A percentile compares a stretch with the other conserved stretches of the same genome.
phyloP scores from a whole-genome alignment of 352 stramenopile species.

The Pythium phragmitis region DNA sequence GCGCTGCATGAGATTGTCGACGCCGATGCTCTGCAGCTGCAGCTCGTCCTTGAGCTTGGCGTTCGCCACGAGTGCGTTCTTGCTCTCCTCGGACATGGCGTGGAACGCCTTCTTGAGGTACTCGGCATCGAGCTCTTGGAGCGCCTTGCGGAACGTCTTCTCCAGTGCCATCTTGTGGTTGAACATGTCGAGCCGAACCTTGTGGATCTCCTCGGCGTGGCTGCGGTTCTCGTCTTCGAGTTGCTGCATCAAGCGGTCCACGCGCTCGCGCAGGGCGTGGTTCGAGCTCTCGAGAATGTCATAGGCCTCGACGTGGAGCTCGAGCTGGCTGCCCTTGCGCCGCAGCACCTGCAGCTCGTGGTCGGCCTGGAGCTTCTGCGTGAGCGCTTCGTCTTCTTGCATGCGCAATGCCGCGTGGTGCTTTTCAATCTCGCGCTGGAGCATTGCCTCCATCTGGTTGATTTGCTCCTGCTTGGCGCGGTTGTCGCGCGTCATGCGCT shows the following conservation, averaged over 20 bases:
- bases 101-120: slow-evolving; percentile 84
- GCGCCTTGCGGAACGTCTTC: slow-evolving; percentile 75
- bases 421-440: slow-evolving; percentile 66
- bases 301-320: slow-evolving; percentile 73
- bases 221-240: slow-evolving; percentile 61
- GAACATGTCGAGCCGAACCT: slow-evolving; percentile 79
- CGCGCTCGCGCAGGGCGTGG: slow-evolving; percentile 44
- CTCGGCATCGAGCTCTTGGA: slow-evolving; percentile 74
- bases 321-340: slow-evolving; percentile 49
- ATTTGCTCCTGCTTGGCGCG: slow-evolving; percentile 73
- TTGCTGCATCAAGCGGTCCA: slow-evolving; percentile 63
- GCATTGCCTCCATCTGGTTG: slow-evolving; percentile 55
- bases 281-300: slow-evolving; percentile 67
- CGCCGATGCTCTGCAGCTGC: slow-evolving; percentile 72
- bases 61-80: slow-evolving; percentile 80
- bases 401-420: slow-evolving; percentile 52
- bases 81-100: slow-evolving; percentile 81
- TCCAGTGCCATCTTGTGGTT: slow-evolving; percentile 86
- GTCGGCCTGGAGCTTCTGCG: slow-evolving; percentile 52
- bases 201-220: slow-evolving; percentile 74
- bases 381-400: slow-evolving; percentile 59
- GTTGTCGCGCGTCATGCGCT: slow-evolving; percentile 77
- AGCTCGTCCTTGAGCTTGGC: slow-evolving; percentile 81
- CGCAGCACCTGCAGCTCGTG: slow-evolving; percentile 66
- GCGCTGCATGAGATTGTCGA: slow-evolving; percentile 80